Evolutionary conservation across 345 rosid genomes (phyloP).

Genomic region (Limnanthes douglasii): DNA sequence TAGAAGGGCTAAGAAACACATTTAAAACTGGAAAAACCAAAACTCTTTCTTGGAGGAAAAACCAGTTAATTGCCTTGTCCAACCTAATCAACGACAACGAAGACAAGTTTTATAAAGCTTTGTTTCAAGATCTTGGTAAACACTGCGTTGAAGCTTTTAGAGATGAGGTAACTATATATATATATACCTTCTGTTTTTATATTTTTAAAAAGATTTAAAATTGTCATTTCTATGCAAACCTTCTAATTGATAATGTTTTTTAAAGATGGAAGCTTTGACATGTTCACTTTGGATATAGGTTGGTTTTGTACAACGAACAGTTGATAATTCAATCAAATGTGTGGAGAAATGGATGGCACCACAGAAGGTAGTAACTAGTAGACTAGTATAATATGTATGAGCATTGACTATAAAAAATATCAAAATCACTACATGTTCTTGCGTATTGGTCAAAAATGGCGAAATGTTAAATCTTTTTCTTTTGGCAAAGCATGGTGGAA

Average conservation of each 20-base stretch:
- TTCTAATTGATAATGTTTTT: too few species aligned
- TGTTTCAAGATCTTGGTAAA: conserved; percentile 73
- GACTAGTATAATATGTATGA: too few species aligned
- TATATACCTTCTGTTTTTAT: not conserved
- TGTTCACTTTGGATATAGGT: too few species aligned
- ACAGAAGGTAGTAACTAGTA: too few species aligned
- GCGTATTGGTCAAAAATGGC: too few species aligned
- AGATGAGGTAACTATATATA: conserved; percentile 32
- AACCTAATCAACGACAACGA: conserved; percentile 48
- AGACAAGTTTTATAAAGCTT: conserved; percentile 25
- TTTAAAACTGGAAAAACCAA: conserved; percentile 43
- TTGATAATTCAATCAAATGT: conserved; percentile 23
- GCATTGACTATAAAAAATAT: too few species aligned
- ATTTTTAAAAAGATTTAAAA: too few species aligned
- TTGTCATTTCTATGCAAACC: too few species aligned
- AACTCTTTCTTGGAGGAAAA: conserved; percentile 58
- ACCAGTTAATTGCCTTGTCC: conserved; percentile 39
- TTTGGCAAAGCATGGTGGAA: too few species aligned
- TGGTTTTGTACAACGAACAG: conserved; percentile 56
- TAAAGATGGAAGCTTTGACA: too few species aligned
- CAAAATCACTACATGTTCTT: too few species aligned
- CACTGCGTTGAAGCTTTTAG: conserved; percentile 59
- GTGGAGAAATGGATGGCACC: conserved; percentile 74
- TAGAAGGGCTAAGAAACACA: conserved; percentile 40
- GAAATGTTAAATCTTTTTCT: too few species aligned